These are phyloP conservation scores for Fraxinus anomala DNA, from an alignment of 257 asterid genomes.

Conservation along the genomic window DNA sequence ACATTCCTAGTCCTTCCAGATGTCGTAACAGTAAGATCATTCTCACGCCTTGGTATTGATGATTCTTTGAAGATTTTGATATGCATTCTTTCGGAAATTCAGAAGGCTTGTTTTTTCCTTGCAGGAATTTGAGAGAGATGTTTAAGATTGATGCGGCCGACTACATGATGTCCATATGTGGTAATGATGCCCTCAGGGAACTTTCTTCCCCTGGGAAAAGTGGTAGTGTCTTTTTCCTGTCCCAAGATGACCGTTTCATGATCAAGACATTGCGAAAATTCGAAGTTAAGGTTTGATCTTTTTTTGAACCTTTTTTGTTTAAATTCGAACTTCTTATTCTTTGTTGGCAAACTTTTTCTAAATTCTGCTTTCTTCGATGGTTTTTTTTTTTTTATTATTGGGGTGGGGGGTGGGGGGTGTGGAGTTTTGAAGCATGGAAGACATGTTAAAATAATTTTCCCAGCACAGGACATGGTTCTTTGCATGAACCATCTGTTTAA, in stretches of 20 bases:
- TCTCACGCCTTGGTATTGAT: constrained; percentile 6
- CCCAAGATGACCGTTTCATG: constrained; percentile 97
- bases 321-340: constrained; percentile 15
- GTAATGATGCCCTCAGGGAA: constrained; percentile 91
- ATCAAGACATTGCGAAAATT: constrained; percentile 92
- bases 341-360: not conserved
- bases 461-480: not conserved
- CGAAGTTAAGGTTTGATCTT: constrained; percentile 81
- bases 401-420: not conserved
- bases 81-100: constrained; percentile 22
- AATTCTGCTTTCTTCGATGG: not conserved
- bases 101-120: constrained; percentile 23
- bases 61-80: not conserved
- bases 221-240: constrained; percentile 93
- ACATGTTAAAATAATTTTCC: not conserved
- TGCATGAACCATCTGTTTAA: not conserved
- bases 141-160: constrained; percentile 96
- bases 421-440: not conserved
- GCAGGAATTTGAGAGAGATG: constrained; percentile 90
- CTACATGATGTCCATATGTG: constrained; percentile 97
- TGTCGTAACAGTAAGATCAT: not conserved
- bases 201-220: constrained; percentile 99
- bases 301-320: constrained; percentile 24
- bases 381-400: too few relatives aligned
- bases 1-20: not conserved